A percentile compares a stretch with the other conserved stretches of the same genome.
Conservation (phyloP, 139 green algal genomes). For the Tetratostichococcus sp. region DNA sequence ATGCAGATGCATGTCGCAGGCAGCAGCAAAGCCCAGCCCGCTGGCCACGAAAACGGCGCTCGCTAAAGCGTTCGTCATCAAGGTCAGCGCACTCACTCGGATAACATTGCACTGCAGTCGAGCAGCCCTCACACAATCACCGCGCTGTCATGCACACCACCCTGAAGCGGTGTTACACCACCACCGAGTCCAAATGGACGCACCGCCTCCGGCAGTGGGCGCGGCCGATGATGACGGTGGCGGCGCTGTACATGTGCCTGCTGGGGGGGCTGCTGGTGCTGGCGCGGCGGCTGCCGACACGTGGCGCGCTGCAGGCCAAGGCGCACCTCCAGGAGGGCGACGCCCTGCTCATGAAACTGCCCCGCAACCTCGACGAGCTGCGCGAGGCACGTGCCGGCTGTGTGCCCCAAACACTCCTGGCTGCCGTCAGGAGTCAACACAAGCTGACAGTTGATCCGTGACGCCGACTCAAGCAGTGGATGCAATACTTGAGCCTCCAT, state of each 20-base stretch:
- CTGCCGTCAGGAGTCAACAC: too few species aligned
- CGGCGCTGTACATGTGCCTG: slow-evolving; percentile 3
- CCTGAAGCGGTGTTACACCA: too few species aligned
- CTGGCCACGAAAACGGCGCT: neutral
- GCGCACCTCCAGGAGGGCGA: neutral
- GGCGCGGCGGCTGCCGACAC: slow-evolving; percentile 6
- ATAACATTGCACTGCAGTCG: too few species aligned
- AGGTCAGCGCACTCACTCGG: neutral
- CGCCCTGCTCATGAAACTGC: slow-evolving; percentile 11
- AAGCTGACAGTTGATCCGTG: too few species aligned
- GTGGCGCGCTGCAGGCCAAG: neutral
- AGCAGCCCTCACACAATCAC: too few species aligned
- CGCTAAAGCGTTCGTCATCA: neutral
- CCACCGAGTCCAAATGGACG: too few species aligned
- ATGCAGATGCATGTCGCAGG: neutral
- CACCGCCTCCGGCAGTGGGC: neutral
- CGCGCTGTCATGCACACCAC: too few species aligned
- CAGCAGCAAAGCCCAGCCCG: neutral
- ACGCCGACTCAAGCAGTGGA: neutral
- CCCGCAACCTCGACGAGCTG: slow-evolving; percentile 11
- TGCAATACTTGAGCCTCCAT: too few species aligned
- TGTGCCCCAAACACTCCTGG: too few species aligned
- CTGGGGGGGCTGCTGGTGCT: neutral
- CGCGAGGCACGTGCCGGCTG: neutral
- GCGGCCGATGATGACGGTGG: neutral